Evolutionary conservation across 768 basidiomycete species (phyloP).

Genomic region (Tricholoma hemisulphureum): DNA sequence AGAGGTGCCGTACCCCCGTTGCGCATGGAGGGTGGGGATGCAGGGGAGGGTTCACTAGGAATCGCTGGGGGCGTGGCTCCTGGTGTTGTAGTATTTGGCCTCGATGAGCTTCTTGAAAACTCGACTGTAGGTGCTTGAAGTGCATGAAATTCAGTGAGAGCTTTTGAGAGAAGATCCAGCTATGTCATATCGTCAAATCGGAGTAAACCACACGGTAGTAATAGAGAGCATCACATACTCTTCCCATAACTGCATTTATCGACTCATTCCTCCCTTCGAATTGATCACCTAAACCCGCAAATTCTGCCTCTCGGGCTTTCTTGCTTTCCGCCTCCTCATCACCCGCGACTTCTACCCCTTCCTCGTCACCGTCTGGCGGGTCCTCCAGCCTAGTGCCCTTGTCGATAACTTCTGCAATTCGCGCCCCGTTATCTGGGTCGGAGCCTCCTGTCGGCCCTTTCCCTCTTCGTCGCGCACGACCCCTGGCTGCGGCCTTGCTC

Average conservation of each 20-base stretch:
- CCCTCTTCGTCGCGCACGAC: conserved; percentile 25
- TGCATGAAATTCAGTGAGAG: conserved; percentile 49
- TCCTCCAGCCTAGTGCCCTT: conserved; percentile 24
- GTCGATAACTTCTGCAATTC: conserved; percentile 7
- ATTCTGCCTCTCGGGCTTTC: conserved; percentile 63
- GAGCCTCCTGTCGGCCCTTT: conserved; percentile 10
- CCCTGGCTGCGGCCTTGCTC: conserved; percentile 37
- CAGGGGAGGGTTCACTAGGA: conserved; percentile 2
- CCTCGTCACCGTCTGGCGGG: conserved; percentile 44
- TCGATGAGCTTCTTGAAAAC: conserved; percentile 25
- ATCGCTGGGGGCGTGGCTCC: conserved; percentile 10
- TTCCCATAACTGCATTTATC: conserved; percentile 71
- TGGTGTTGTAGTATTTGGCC: conserved; percentile 17
- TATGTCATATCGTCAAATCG: conserved; percentile 22
- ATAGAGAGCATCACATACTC: conserved; percentile 40
- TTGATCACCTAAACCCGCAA: conserved; percentile 62
- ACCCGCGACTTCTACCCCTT: conserved; percentile 47
- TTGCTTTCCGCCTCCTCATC: conserved; percentile 57
- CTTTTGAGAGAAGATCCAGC: conserved; percentile 58
- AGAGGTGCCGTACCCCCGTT: neutral
- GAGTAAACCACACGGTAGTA: neutral
- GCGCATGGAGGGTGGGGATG: conserved; percentile 5
- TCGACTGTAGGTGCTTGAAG: conserved; percentile 47
- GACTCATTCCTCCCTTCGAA: conserved; percentile 69
- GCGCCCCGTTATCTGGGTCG: conserved; percentile 7